Percentiles rank a stretch among this genome's conserved stretches.
Conservation (phyloP, 2,329 filamentous ascomycete genomes). For the Ceratocystis papillata region DNA sequence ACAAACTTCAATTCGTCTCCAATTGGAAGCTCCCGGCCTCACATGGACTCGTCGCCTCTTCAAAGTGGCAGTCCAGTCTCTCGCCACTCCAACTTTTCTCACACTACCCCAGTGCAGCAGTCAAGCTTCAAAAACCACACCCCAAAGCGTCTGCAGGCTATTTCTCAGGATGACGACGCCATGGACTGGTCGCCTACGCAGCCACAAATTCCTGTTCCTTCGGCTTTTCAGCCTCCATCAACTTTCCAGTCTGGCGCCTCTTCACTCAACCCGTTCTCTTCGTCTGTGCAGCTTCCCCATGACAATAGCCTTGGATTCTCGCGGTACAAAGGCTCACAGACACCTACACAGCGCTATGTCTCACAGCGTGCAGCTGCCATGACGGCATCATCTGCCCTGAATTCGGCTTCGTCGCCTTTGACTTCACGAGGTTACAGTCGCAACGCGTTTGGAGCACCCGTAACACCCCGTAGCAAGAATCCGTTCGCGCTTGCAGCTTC, state of each 20-base stretch:
- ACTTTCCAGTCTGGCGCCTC: slow-evolving; percentile 7
- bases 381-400: slow-evolving; percentile 12
- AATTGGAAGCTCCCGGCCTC: slow-evolving; percentile 7
- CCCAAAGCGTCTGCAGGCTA: slow-evolving; percentile 19
- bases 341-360: slow-evolving; percentile 32
- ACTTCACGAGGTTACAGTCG: background rate
- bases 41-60: slow-evolving; percentile 1
- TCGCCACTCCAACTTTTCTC: slow-evolving; percentile 15
- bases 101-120: slow-evolving; percentile 3
- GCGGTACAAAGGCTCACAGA: slow-evolving; percentile 47
- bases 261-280: slow-evolving; percentile 20
- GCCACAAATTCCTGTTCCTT: slow-evolving; percentile 39
- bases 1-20: slow-evolving; percentile 20
- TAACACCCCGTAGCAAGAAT: background rate
- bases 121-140: slow-evolving; percentile 17
- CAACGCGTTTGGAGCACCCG: background rate
- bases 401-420: slow-evolving; percentile 2
- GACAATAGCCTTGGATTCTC: background rate
- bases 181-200: slow-evolving; percentile 60
- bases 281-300: background rate
- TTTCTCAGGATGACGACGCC: slow-evolving; percentile 40
- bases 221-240: slow-evolving; percentile 26
- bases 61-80: slow-evolving; percentile 8
- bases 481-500: slow-evolving; percentile 4
- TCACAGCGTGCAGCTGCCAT: slow-evolving; percentile 21